Evolutionary conservation across 495 filamentous ascomycete species (phyloP).

Genomic region (Xylaria acuta): DNA sequence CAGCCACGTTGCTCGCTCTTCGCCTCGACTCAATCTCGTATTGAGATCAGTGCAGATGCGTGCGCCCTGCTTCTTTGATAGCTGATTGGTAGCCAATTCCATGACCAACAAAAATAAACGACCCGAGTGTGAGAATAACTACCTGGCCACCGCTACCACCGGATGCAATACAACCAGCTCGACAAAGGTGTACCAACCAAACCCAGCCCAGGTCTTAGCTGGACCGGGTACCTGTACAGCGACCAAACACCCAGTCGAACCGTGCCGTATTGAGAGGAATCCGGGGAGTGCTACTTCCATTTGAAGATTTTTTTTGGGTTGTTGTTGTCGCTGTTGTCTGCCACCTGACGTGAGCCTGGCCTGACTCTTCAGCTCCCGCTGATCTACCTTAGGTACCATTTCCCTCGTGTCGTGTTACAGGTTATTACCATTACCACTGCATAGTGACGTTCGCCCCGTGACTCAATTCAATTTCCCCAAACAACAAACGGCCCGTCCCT

Average conservation of each 20-base stretch:
- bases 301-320: neutral
- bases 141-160: neutral
- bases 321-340: conserved; percentile 18
- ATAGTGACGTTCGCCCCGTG: conserved; percentile 5
- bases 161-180: neutral
- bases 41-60: conserved; percentile 24
- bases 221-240: neutral
- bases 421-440: neutral
- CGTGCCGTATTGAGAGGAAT: neutral
- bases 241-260: neutral
- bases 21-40: conserved; percentile 19
- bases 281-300: conserved; percentile 1
- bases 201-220: neutral
- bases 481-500: conserved; percentile 20
- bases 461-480: conserved; percentile 5
- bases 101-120: conserved; percentile 7
- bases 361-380: conserved; percentile 3
- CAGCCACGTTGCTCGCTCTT: conserved; percentile 26
- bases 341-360: conserved; percentile 15
- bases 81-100: conserved; percentile 20
- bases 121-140: neutral
- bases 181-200: neutral
- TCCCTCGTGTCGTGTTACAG: conserved; percentile 15
- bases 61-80: conserved; percentile 1
- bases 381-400: conserved; percentile 6